These are phyloP conservation scores for Cladophialophora exuberans DNA, from an alignment of 2,329 filamentous ascomycete species.

Conservation along the genomic window DNA sequence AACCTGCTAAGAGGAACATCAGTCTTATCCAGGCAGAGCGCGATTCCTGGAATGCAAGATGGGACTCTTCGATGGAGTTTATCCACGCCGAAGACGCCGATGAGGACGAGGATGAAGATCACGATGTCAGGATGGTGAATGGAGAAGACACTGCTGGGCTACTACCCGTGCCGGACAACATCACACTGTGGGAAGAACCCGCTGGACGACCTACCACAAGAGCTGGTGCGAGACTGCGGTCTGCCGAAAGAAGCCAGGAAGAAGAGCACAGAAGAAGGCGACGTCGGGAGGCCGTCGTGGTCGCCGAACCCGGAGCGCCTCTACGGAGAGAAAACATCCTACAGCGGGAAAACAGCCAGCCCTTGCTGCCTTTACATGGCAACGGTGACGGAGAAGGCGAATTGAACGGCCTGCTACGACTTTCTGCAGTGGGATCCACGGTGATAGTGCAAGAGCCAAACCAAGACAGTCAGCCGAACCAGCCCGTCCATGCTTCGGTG, in stretches of 20 bases:
- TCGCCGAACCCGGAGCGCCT: slow-evolving; percentile 81
- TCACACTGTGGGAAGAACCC: slow-evolving; percentile 17
- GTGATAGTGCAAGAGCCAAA: too few species aligned
- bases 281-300: slow-evolving; percentile 84
- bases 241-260: slow-evolving; percentile 22
- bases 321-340: slow-evolving; percentile 78
- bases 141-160: slow-evolving; percentile 53
- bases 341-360: slow-evolving; percentile 51
- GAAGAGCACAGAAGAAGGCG: slow-evolving; percentile 72
- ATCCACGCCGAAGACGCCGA: slow-evolving; percentile 39
- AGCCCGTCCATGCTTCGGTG: too few species aligned
- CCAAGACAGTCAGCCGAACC: too few species aligned
- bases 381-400: slow-evolving; percentile 24
- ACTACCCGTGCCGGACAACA: neutral
- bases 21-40: neutral
- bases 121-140: slow-evolving; percentile 57
- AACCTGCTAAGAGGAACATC: slow-evolving; percentile 41
- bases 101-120: slow-evolving; percentile 51
- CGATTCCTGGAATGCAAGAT: slow-evolving; percentile 2
- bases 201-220: neutral
- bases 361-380: slow-evolving; percentile 23
- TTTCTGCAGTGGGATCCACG: too few species aligned
- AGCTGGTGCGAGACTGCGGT: slow-evolving; percentile 15
- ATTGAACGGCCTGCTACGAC: slow-evolving; percentile 22
- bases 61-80: too few species aligned